phyloP scores from a whole-genome alignment of 1,284 basidiomycete species.

The Wallemia mellicola region DNA sequence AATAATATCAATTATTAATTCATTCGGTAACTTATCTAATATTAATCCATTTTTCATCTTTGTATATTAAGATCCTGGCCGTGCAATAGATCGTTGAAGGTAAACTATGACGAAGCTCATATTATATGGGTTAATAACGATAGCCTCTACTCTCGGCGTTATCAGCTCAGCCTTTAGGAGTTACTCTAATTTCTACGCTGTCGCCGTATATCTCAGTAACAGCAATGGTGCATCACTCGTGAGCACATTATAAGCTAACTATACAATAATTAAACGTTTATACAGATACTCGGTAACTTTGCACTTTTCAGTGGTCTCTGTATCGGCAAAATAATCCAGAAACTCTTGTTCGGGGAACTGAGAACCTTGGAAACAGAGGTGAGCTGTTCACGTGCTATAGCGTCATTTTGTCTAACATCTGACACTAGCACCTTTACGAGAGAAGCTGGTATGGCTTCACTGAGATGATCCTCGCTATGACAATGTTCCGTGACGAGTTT shows the following conservation, averaged over 20 bases:
- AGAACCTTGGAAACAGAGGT: conserved; percentile 77
- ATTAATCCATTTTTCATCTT: background rate
- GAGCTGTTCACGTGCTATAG: conserved; percentile 10
- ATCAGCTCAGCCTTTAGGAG: conserved; percentile 31
- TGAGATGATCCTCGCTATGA: conserved; percentile 77
- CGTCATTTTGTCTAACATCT: conserved; percentile 1
- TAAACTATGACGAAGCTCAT: background rate
- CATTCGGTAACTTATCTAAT: background rate
- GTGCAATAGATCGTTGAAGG: background rate
- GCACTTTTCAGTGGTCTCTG: conserved; percentile 44
- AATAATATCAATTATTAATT: background rate
- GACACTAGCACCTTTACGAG: conserved; percentile 56
- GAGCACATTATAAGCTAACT: conserved; percentile 10
- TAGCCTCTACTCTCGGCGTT: background rate
- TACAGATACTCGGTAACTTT: conserved; percentile 86
- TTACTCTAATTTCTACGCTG: conserved; percentile 78
- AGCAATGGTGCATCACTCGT: conserved; percentile 71
- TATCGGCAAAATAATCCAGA: conserved; percentile 45
- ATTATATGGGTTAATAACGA: background rate
- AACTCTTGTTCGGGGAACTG: conserved; percentile 70
- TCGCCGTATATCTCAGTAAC: conserved; percentile 67
- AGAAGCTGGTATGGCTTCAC: conserved; percentile 91
- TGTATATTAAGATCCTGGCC: too few relatives aligned
- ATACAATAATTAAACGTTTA: background rate
- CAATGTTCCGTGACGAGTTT: conserved; percentile 46